Evolutionary conservation across 2,329 filamentous ascomycete species (phyloP), one percentile per base, ranked within the genome.

Genomic region (Xylaria sp.): DNA sequence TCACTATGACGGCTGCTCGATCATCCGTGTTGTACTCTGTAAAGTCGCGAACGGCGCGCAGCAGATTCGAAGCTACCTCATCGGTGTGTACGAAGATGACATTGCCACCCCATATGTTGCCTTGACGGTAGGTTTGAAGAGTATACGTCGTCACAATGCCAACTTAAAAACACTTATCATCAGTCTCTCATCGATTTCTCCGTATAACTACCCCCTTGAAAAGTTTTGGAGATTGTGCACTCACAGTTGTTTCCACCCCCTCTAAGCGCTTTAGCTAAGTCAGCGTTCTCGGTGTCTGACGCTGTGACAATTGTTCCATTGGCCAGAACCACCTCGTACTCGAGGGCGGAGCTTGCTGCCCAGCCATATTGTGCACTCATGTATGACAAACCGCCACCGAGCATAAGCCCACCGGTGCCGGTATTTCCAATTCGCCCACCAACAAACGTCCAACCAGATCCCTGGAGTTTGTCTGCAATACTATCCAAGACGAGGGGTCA

Each of bases 1-100:
- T 90, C 37, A 87, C 80, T 68, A 90, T 90, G 51, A 91, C 84
- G 6, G 84, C 87, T 0, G 88, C 89, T 75, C 88, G 88, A 72
- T 85, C 81, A 70, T 91, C 88, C 0, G 82, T 79, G 75, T 88
- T 88, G 76, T 90, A 82, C 69, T 86, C 82, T 8, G 86, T 87
- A 71, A 89, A 89, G 76, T 89, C 85, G 20, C 84, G 81, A 2
- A 86, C 80, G 1, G 85, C 86, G 5, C 79, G 78, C 3, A 88
- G 78, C 0, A 90, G 73, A 37, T 78, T 74, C 9, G 73, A 68
- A 61, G 80, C 78, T 0, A 75, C 76, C 41, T 78, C 66, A 18
- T 76, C 69, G 44, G 67, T 75, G 54, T 77, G 76, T 3, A 71
- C 63, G 74, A 82, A 84, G 46, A 81, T 69, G 13, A 82, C 73